A percentile compares a stretch with the other conserved stretches of the same genome.
Conservation (phyloP, 139 green algal genomes). For the Picochlorum sp. region DNA sequence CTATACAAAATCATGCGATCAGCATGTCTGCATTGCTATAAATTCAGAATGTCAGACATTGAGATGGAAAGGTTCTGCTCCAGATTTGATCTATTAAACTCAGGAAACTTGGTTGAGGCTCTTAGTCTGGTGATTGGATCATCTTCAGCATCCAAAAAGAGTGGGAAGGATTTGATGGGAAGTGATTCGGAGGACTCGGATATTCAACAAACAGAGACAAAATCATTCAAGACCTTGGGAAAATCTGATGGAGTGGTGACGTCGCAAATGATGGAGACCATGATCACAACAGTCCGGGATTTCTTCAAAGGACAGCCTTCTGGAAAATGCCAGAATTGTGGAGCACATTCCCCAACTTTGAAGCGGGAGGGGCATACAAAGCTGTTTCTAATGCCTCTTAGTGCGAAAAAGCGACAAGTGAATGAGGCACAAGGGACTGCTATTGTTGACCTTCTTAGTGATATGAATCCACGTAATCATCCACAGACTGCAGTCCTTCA, state of each 20-base stretch:
- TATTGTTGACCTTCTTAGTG: constrained; percentile 23
- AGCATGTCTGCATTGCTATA: constrained; percentile 86
- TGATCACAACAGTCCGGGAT: constrained; percentile 51
- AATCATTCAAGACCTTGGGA: no score
- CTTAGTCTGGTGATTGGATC: constrained; percentile 16
- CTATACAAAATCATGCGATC: constrained; percentile 79
- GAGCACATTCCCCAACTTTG: constrained; percentile 42
- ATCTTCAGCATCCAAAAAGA: constrained; percentile 22
- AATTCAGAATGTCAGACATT: constrained; percentile 62
- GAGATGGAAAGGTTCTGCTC: constrained; percentile 43
- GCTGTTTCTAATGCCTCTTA: constrained; percentile 52
- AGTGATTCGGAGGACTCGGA: no score
- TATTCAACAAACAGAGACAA: no score
- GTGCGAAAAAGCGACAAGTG: constrained; percentile 29
- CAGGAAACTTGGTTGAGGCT: constrained; percentile 45
- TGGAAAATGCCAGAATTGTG: constrained; percentile 78
- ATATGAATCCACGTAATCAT: constrained; percentile 20
- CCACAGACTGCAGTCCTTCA: constrained; percentile 11
- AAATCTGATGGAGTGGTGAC: background rate
- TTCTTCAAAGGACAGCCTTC: constrained; percentile 55
- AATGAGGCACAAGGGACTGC: constrained; percentile 39
- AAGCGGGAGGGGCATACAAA: constrained; percentile 48
- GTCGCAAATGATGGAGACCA: constrained; percentile 44
- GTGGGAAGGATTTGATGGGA: constrained; percentile 11
- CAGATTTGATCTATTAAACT: constrained; percentile 30